These are phyloP conservation scores for Lumnitzera racemosa DNA, from an alignment of 345 rosid species.

Conservation along the genomic window DNA sequence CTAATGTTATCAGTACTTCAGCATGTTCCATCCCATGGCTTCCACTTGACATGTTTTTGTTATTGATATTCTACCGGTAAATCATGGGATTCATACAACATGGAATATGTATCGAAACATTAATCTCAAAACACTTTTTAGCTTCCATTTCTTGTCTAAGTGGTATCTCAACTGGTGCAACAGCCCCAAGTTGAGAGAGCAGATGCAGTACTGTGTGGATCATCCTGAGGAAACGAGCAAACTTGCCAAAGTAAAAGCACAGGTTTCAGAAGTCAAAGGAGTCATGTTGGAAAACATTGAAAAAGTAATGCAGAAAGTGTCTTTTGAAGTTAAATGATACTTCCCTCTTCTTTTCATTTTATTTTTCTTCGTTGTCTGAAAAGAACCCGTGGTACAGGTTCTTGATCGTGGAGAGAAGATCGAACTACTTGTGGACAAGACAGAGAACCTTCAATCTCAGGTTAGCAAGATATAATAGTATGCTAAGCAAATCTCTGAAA, in stretches of 20 bases:
- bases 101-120: too few species aligned
- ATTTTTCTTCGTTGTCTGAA: neutral
- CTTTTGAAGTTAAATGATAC: neutral
- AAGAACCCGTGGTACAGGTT: constrained; percentile 27
- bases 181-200: constrained; percentile 54
- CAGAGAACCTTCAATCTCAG: constrained; percentile 77
- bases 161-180: neutral
- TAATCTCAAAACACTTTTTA: too few species aligned
- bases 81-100: too few species aligned
- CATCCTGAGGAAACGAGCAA: constrained; percentile 55
- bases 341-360: neutral
- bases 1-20: too few species aligned
- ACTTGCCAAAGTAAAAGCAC: constrained; percentile 52
- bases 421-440: constrained; percentile 69
- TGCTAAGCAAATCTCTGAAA: too few species aligned
- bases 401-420: constrained; percentile 82
- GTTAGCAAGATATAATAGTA: constrained; percentile 19
- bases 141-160: neutral
- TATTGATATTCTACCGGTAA: too few species aligned
- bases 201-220: constrained; percentile 61
- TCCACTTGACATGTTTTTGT: too few species aligned
- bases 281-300: constrained; percentile 58
- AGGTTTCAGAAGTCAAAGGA: constrained; percentile 52
- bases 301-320: constrained; percentile 18
- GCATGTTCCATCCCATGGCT: too few species aligned